phyloP scores from a whole-genome alignment of 345 rosid species.

The Salix caprea region DNA sequence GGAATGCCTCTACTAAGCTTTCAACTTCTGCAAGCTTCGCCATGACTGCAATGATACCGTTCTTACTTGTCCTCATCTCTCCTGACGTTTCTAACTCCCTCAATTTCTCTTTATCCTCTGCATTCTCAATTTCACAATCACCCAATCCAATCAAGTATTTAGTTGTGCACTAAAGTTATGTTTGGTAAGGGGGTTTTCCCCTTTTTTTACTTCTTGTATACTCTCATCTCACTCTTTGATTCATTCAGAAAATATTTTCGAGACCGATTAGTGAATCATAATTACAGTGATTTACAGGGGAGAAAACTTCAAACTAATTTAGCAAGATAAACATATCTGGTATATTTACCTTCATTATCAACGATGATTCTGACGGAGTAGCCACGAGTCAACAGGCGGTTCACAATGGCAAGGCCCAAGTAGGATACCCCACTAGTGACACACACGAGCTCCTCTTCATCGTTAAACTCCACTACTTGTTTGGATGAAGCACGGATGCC shows the following conservation, averaged over 20 bases:
- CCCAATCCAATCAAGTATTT: not conserved
- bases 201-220: too few species aligned
- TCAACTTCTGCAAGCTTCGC: constrained; percentile 47
- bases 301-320: not conserved
- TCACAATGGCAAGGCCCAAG: constrained; percentile 62
- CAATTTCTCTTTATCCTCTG: constrained; percentile 57
- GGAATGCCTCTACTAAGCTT: constrained; percentile 54
- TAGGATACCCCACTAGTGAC: constrained; percentile 80
- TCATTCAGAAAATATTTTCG: not conserved
- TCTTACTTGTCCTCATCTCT: constrained; percentile 32
- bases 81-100: constrained; percentile 46
- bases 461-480: not conserved
- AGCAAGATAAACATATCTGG: not conserved
- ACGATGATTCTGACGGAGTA: constrained; percentile 67
- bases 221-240: not conserved
- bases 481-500: constrained; percentile 4
- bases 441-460: constrained; percentile 42
- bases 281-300: not conserved
- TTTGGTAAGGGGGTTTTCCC: too few species aligned
- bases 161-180: too few species aligned
- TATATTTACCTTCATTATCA: constrained; percentile 44
- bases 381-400: constrained; percentile 53
- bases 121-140: not conserved
- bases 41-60: constrained; percentile 37
- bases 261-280: too few species aligned